Base-by-base conservation (phyloP, 306 rosid genomes). In the Acacia acuminata region DNA sequence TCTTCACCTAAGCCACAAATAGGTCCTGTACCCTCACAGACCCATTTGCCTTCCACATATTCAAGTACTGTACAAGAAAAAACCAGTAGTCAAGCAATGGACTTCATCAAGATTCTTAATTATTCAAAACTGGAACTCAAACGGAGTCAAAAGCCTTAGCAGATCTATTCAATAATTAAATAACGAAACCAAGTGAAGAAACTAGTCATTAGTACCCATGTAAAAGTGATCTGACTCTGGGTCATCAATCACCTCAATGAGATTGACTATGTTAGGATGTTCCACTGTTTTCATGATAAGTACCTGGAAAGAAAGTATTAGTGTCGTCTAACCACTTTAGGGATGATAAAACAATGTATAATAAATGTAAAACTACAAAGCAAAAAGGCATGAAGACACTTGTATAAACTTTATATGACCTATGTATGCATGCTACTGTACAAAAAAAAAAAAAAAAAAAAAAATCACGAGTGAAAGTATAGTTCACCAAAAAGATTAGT, bases 11-110 rank as follows among this genome's bases (percentile, higher is more conserved):
- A 77, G 84, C 84, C 84, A 69, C 93, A 84, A 20, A 94, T 80
- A 51, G 88, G 97, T 78, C 92, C 98, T 6, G 93, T 77, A 76
- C 94, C 98, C 85, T 92, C 97, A 77, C 94, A 92, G 32, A 91
- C 96, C 99, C 99, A 96, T 81, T 96, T 96, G 81, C 94, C 97
- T 84, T 96, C 98, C 64, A 94, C 98, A 82, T 91, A 96, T 85
- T 94, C 99, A 81, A 96, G 99, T 67, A 96, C 99, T 96, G 90
- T 60, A 84, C 71, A 80, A 64, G 51, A 70, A 61, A 22, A 71
- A 68, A 64, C 27, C 45, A 83, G 61, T 67, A 70, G 84, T 83
- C 83, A 73, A 73, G 68, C 73, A 67, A 19, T 27, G 27, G 56
- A 42, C 56, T 63, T 19, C 60, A 42, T 66, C 73, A 58, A 27